Evolutionary conservation across 176 grass and related monocot species (phyloP).

Genomic region (Carex parvula): DNA sequence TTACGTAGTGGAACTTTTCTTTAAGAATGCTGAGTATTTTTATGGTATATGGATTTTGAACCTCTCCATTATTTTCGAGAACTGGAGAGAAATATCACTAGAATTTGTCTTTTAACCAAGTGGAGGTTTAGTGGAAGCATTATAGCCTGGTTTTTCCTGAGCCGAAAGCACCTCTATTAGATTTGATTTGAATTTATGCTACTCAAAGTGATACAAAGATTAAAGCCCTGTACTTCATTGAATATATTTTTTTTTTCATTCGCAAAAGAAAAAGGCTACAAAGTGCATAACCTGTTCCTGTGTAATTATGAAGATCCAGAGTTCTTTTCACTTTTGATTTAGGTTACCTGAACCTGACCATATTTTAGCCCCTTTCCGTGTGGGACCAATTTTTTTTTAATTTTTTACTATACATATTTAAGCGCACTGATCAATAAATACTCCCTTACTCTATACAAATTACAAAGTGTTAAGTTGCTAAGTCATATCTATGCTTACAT

Average conservation of each 20-base stretch:
- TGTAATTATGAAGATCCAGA: constrained; percentile 22
- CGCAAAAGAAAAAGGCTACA: constrained; percentile 2
- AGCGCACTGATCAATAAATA: background rate
- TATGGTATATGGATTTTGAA: background rate
- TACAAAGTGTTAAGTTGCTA: no score
- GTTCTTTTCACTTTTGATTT: constrained; percentile 19
- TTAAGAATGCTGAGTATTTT: background rate
- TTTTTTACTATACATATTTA: background rate
- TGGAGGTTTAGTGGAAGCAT: constrained; percentile 24
- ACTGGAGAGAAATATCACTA: background rate
- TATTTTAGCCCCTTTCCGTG: background rate
- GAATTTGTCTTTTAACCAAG: constrained; percentile 18
- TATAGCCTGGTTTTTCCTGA: background rate
- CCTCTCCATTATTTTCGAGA: background rate
- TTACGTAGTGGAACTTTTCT: background rate
- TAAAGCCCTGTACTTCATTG: constrained; percentile 7
- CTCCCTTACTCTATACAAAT: no score
- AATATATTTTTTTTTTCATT: background rate
- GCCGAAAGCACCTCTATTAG: constrained; percentile 23
- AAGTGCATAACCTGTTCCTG: background rate
- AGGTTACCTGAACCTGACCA: constrained; percentile 10
- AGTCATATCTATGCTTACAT: no score
- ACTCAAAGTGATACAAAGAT: background rate
- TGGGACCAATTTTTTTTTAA: background rate
- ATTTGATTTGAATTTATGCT: constrained; percentile 10